Evolutionary conservation across 805 yeast genomes (phyloP), one percentile per base, ranked within the genome.

Genomic region (Clavispora vitiphila): DNA sequence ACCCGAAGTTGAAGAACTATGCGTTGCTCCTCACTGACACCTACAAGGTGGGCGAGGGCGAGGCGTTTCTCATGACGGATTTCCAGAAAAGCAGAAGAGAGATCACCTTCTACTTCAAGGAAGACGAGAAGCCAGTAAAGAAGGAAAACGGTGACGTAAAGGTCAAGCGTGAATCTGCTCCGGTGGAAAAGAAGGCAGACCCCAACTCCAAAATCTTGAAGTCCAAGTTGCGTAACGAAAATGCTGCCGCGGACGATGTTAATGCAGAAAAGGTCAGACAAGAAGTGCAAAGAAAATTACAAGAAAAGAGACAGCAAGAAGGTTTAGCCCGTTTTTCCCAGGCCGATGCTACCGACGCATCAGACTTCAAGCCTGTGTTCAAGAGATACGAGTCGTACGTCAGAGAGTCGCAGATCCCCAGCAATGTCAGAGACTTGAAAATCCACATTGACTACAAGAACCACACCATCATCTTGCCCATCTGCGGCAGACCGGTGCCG

Each of bases 401-500:
- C 39, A 76, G 97, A 54, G 99, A 91, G 60, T 73, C 93, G 3
- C 98, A 93, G 71, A 82, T 91, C 48, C 98, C 99, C 31, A 65
- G 71, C 27, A 77, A 77, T 53, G 95, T 89, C 15, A 79, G 82
- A 55, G 96, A 90, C 60, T 72, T 93, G 61, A 81, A 81, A 58
- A 80, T 91, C 46, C 90, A 84, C 60, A 89, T 93, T 43, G 99
- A 91, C 61, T 74, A 79, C 60, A 87, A 86, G 56, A 77, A 85
- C 43, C 96, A 90, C 65, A 86, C 97, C 1, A 84, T 91, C 42
- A 78, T 91, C 46, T 69, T 91, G 44, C 99, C 99, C 39, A 84
- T 91, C 44, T 78, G 83, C 56, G 99, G 99, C 48, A 77, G 98
- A 56, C 97, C 98, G 1, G 98, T 93, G 39, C 99, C 99, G 19